phyloP scores from a whole-genome alignment of 257 asterid genomes.

The Cinchona pubescens region DNA sequence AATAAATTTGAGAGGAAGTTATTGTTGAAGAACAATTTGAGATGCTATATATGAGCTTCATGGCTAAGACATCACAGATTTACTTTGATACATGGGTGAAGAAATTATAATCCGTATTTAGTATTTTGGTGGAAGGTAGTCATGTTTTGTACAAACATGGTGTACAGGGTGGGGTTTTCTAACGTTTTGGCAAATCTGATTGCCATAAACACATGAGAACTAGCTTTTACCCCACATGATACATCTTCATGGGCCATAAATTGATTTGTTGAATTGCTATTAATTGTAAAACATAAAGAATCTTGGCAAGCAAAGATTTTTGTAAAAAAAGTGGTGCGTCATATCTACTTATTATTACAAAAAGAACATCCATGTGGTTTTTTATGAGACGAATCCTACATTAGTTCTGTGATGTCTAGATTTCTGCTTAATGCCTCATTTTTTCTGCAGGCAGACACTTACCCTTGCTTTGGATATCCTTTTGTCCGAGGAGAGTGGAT shows the following conservation, averaged over 20 bases:
- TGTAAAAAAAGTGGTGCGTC: not conserved
- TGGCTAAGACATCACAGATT: constrained; percentile 5
- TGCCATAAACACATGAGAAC: not conserved
- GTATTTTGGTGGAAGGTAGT: not conserved
- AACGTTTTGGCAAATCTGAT: not conserved
- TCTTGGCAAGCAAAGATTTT: too few species aligned
- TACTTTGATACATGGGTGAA: not conserved
- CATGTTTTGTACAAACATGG: not conserved
- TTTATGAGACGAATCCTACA: too few species aligned
- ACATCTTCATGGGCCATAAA: too few species aligned
- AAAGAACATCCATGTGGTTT: not conserved
- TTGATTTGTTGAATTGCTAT: too few species aligned
- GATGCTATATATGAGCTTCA: not conserved
- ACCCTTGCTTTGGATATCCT: constrained; percentile 90
- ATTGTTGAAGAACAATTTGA: not conserved
- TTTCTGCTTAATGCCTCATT: constrained; percentile 3
- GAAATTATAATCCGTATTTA: not conserved
- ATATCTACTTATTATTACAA: not conserved
- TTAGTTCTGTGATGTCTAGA: not conserved
- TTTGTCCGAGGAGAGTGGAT: constrained; percentile 88
- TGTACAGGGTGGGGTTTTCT: not conserved
- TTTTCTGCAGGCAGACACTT: constrained; percentile 77
- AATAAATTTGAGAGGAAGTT: not conserved
- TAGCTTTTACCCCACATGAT: not conserved
- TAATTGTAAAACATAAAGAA: too few species aligned